phyloP scores from a whole-genome alignment of 2,329 filamentous ascomycete species.

The Leptographium galeiforme region DNA sequence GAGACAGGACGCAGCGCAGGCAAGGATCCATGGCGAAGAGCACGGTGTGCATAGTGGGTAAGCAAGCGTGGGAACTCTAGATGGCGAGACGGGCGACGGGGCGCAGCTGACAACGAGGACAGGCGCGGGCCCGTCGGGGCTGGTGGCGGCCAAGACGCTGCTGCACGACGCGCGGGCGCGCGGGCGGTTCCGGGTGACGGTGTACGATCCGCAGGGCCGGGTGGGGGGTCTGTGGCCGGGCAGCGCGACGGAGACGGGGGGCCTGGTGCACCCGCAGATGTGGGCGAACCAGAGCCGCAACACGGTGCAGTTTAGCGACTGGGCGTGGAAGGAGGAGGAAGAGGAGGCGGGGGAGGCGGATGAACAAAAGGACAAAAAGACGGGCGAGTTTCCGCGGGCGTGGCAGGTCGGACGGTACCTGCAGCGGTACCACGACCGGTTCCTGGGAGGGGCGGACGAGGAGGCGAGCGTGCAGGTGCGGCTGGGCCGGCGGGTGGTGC shows the following conservation, averaged over 20 bases:
- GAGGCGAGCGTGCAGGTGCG: conserved; percentile 24
- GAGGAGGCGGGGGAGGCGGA: too few species aligned
- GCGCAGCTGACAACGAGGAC: background rate
- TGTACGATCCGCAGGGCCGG: conserved; percentile 53
- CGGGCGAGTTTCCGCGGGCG: conserved; percentile 57
- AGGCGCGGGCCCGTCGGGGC: conserved; percentile 58
- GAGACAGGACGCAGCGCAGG: background rate
- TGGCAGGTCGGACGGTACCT: conserved; percentile 68
- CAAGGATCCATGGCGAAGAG: conserved; percentile 15
- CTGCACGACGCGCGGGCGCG: conserved; percentile 39
- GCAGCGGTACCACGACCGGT: conserved; percentile 46
- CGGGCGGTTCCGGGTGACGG: conserved; percentile 48
- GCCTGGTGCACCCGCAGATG: conserved; percentile 53
- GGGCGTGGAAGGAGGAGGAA: conserved; percentile 49
- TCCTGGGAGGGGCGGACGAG: conserved; percentile 26
- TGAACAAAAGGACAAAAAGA: too few species aligned
- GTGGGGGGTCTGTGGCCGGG: conserved; percentile 71
- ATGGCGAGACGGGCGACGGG: too few species aligned
- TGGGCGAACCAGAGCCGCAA: conserved; percentile 64
- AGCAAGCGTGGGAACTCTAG: too few species aligned
- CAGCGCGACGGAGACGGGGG: conserved; percentile 29
- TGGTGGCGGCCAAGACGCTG: conserved; percentile 60
- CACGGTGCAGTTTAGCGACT: conserved; percentile 59
- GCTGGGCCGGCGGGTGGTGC: conserved; percentile 33
- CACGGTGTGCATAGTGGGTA: conserved; percentile 39